Percentiles rank a stretch among this genome's conserved stretches.
phyloP scores from a whole-genome alignment of 176 grass and related monocot species.

The Triticum turgidum region DNA sequence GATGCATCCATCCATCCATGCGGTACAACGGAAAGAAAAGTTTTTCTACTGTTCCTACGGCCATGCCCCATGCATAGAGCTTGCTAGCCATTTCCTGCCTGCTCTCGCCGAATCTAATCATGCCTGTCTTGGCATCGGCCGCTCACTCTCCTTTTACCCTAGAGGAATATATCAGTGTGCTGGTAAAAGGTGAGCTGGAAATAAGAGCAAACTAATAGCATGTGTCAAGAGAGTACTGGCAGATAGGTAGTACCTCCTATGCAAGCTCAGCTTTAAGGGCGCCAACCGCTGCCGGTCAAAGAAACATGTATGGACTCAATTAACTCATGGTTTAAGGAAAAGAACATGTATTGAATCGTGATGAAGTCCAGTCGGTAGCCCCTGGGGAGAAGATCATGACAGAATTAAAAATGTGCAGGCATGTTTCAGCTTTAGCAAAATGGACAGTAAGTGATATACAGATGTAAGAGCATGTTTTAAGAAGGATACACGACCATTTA shows the following conservation, averaged over 20 bases:
- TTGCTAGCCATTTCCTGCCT: constrained; percentile 4
- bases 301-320: constrained; percentile 17
- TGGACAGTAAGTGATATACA: background rate
- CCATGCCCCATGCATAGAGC: constrained; percentile 5
- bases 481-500: background rate
- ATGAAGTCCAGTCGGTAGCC: background rate
- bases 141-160: constrained; percentile 19
- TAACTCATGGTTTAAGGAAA: constrained; percentile 19
- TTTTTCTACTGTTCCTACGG: constrained; percentile 19
- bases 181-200: constrained; percentile 42
- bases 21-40: background rate
- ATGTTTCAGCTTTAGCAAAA: constrained; percentile 15
- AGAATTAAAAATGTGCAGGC: background rate
- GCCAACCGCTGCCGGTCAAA: constrained; percentile 20
- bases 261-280: constrained; percentile 44
- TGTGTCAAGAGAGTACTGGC: constrained; percentile 17
- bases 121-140: constrained; percentile 34
- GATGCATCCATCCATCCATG: constrained; percentile 15
- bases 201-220: constrained; percentile 31
- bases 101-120: constrained; percentile 45
- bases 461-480: background rate
- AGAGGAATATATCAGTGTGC: constrained; percentile 27
- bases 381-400: background rate
- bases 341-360: background rate
- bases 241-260: constrained; percentile 25